phyloP scores from a whole-genome alignment of 139 green algal species.

The Coelastrella sp. region DNA sequence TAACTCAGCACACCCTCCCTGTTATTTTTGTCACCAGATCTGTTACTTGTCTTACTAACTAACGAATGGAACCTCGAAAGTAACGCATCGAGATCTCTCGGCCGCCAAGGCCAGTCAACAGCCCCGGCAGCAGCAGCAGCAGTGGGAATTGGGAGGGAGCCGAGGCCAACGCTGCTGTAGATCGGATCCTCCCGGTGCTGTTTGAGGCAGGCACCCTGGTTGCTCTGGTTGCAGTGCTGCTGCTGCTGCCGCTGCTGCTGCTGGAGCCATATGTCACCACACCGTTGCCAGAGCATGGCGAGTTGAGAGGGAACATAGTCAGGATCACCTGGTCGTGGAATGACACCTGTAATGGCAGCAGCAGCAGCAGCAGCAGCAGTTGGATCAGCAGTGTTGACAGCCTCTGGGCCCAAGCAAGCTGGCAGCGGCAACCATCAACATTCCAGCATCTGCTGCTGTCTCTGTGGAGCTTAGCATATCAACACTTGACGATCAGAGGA shows the following conservation, averaged over 20 bases:
- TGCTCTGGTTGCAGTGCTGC: neutral
- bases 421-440: too few species aligned
- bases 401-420: too few species aligned
- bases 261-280: neutral
- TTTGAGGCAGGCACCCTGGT: neutral
- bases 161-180: neutral
- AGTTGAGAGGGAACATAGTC: conserved; percentile 36
- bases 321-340: conserved; percentile 14
- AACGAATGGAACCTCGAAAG: conserved; percentile 5
- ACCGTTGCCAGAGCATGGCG: neutral
- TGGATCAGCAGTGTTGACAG: too few species aligned
- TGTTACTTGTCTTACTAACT: neutral
- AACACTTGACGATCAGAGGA: too few species aligned
- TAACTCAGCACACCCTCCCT: neutral
- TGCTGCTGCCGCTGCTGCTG: conserved; percentile 25
- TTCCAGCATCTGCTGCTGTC: too few species aligned
- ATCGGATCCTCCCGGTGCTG: neutral
- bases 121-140: neutral
- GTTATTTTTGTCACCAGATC: neutral
- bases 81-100: conserved; percentile 27
- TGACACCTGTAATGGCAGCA: conserved; percentile 19
- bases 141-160: neutral
- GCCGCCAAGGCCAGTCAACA: conserved; percentile 38
- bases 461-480: too few species aligned
- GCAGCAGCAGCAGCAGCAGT: neutral